Evolutionary conservation across 108 stramenopile species (phyloP), one percentile per base, ranked within the genome.

Genomic region (Conticribra weissflogii): DNA sequence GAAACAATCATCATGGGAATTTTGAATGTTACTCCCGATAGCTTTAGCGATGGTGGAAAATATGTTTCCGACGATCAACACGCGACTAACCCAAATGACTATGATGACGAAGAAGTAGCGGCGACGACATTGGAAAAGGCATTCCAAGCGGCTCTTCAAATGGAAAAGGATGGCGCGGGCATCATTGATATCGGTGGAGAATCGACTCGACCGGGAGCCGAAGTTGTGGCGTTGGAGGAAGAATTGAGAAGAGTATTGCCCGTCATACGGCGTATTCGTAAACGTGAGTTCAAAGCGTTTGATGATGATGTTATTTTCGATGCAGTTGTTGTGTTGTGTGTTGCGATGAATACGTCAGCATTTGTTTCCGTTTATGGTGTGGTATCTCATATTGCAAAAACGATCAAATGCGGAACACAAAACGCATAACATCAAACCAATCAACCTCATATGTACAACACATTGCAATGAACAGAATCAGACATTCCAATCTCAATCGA

Each of bases 131-230:
- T 68, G 7, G 27, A 47, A 17, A 90, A 97, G 3, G 90, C 95
- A 46, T 59, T 68, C 29, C 86, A 79, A 41, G 36, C 36, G n/a
- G 96, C 96, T 0, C 30, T 89, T 18, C 62, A 83, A 58, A 82
- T 98, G 88, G 87, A 78, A 44, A 52, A 74, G 15, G 83, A 97
- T 57, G 98, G 98, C 12, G 98, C 96, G 0, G 69, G 60, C 21
- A 92, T 97, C 55, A 85, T 99, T 51, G 98, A 99, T 78, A 81
- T 99, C 59, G 98, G 98, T 22, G 98, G 98, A 8, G 98, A 99
- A 76, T 97, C 96, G 1, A 99, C 98, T 3, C 81, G 98, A 54
- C 96, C 96, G 1, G 90, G 89, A n/a, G 94, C 96, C 15, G 34
- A 69, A 21, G 84, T 85, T 52, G 86, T 96, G 4, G 47, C 69